Evolutionary conservation across 2,329 filamentous ascomycete species (phyloP).

Genomic region (Aspergillus sp.): DNA sequence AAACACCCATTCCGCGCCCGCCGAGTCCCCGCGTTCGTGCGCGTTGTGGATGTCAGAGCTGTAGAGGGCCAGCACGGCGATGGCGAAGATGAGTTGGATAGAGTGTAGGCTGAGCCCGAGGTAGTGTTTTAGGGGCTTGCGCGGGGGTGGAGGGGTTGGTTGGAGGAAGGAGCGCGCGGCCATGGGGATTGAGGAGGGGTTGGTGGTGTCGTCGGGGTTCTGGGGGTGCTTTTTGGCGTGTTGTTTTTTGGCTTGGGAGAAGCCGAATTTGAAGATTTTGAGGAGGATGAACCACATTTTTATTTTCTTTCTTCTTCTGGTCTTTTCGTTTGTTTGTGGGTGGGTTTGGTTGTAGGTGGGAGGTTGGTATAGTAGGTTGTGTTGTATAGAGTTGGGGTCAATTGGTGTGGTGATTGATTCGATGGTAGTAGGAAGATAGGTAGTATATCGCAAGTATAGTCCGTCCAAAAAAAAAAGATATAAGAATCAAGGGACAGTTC

Average conservation of each 20-base stretch:
- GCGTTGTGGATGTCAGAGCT: conserved; percentile 59
- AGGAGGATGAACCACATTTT: conserved; percentile 31
- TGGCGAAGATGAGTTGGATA: conserved; percentile 71
- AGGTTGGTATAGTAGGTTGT: neutral
- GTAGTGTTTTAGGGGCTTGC: conserved; percentile 20
- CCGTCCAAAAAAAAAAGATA: neutral
- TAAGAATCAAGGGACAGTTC: neutral
- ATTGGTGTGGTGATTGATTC: too few species aligned
- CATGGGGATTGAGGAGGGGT: conserved; percentile 19
- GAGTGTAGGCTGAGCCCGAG: conserved; percentile 59
- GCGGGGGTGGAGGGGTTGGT: conserved; percentile 14
- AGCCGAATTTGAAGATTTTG: conserved; percentile 29
- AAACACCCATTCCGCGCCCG: conserved; percentile 75
- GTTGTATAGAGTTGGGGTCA: neutral
- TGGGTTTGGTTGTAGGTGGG: conserved; percentile 1
- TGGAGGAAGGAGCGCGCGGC: conserved; percentile 12
- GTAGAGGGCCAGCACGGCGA: conserved; percentile 78
- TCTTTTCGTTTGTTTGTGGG: conserved; percentile 3
- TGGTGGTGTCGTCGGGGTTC: conserved; percentile 16
- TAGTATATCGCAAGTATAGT: neutral
- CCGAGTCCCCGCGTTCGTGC: conserved; percentile 49
- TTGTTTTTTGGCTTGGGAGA: conserved; percentile 31
- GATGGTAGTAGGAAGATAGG: too few species aligned
- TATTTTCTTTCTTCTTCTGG: neutral
- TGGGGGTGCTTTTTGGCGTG: conserved; percentile 25